Conservation (phyloP, 208 protist species). For the Leishmania martiniquensis region DNA sequence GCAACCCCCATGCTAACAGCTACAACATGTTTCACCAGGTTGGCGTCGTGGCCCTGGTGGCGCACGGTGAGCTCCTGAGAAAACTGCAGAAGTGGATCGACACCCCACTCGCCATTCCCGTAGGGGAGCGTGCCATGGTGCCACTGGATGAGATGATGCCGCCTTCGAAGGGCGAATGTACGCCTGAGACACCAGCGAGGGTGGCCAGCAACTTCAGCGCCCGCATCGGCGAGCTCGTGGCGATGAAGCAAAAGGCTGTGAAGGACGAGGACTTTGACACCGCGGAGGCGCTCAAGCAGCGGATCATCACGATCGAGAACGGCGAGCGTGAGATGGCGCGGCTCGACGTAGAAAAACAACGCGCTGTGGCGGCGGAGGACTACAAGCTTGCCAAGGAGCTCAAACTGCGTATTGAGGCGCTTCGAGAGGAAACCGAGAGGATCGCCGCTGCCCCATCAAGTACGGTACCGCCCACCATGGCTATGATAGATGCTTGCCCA, state of each 20-base stretch:
- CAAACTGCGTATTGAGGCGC: conserved; percentile 73
- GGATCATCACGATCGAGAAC: conserved; percentile 51
- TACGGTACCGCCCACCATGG: background rate
- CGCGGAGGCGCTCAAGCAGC: conserved; percentile 70
- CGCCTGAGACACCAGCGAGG: conserved; percentile 11
- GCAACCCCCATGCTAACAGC: conserved; percentile 66
- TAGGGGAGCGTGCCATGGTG: conserved; percentile 57
- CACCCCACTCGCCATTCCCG: conserved; percentile 31
- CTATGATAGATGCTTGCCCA: background rate
- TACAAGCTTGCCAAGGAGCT: conserved; percentile 81
- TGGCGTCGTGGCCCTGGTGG: conserved; percentile 76
- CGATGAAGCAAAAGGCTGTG: conserved; percentile 77
- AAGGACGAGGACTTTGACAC: conserved; percentile 90
- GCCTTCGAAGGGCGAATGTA: conserved; percentile 29
- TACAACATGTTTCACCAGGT: conserved; percentile 92
- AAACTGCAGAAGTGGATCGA: conserved; percentile 39
- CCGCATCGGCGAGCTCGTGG: conserved; percentile 36
- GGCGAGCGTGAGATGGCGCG: conserved; percentile 46
- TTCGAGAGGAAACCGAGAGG: conserved; percentile 29
- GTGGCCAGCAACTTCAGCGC: conserved; percentile 32
- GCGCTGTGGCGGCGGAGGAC: conserved; percentile 76
- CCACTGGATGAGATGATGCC: conserved; percentile 89
- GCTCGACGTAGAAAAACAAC: conserved; percentile 73
- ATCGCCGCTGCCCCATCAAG: background rate
- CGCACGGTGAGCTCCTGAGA: conserved; percentile 63